Conservation (phyloP, 345 rosid species). For the Aethionema arabicum region DNA sequence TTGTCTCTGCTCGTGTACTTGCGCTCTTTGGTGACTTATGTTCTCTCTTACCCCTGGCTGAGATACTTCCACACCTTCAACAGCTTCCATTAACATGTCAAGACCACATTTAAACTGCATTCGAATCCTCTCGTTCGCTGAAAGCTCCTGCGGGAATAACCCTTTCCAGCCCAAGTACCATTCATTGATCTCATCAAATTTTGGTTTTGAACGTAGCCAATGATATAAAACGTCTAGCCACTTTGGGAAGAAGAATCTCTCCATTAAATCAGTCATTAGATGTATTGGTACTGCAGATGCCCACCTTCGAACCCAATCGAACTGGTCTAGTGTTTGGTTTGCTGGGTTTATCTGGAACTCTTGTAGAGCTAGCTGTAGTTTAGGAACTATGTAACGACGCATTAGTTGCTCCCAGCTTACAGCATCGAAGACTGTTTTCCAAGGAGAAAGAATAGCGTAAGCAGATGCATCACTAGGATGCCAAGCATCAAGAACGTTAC, state of each 20-base stretch:
- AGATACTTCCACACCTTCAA: constrained; percentile 65
- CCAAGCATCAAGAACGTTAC: constrained; percentile 90
- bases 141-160: constrained; percentile 78
- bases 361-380: constrained; percentile 76
- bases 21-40: constrained; percentile 54
- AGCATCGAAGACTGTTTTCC: constrained; percentile 89
- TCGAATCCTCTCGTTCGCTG: constrained; percentile 71
- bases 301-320: constrained; percentile 81
- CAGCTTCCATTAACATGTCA: constrained; percentile 75
- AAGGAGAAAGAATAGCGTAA: constrained; percentile 78
- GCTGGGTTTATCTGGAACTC: constrained; percentile 84
- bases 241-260: constrained; percentile 73
- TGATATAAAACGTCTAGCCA: constrained; percentile 88
- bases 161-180: constrained; percentile 87
- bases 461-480: constrained; percentile 86
- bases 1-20: constrained; percentile 54
- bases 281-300: constrained; percentile 78
- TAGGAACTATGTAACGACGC: constrained; percentile 88
- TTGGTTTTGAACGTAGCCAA: constrained; percentile 71
- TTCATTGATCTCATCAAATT: constrained; percentile 68
- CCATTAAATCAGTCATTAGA: constrained; percentile 91
- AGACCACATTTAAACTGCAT: constrained; percentile 69
- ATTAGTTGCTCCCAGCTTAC: constrained; percentile 86
- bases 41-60: constrained; percentile 76
- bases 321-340: constrained; percentile 72